Percentiles rank a stretch among this genome's conserved stretches.
phyloP scores from a whole-genome alignment of 495 filamentous ascomycete genomes.

The Aspergillus sclerotioniger region DNA sequence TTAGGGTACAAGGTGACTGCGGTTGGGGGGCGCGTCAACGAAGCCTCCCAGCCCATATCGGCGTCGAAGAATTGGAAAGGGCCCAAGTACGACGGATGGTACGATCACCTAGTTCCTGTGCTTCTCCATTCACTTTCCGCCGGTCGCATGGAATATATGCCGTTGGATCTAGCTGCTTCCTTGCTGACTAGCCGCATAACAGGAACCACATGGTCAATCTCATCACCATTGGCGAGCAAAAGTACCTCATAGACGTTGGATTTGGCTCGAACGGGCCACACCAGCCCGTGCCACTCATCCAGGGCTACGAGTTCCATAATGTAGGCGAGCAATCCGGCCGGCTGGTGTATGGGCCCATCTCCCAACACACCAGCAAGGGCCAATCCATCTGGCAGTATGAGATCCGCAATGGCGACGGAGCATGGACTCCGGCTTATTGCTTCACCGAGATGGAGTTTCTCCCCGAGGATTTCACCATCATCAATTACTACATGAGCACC shows the following conservation, averaged over 20 bases:
- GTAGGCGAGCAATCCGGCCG: not conserved
- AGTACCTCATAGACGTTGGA: constrained; percentile 63
- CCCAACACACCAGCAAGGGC: not conserved
- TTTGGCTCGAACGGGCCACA: constrained; percentile 59
- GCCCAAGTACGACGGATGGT: constrained; percentile 1
- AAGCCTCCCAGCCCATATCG: not conserved
- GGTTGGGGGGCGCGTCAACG: constrained; percentile 27
- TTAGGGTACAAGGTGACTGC: constrained; percentile 55
- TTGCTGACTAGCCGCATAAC: not conserved
- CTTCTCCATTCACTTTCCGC: not conserved
- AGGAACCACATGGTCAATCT: constrained; percentile 63
- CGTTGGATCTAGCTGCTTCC: not conserved
- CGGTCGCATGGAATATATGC: not conserved
- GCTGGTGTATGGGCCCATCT: not conserved
- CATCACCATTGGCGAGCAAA: constrained; percentile 47
- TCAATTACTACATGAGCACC: constrained; percentile 50
- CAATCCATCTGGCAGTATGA: constrained; percentile 4
- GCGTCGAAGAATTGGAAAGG: constrained; percentile 1
- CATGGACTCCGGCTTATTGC: constrained; percentile 54
- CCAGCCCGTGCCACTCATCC: constrained; percentile 45
- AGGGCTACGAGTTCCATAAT: constrained; percentile 23
- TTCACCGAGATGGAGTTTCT: constrained; percentile 58
- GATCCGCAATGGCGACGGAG: constrained; percentile 15
- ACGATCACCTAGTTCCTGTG: not conserved
- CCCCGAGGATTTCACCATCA: constrained; percentile 52